Base-by-base conservation (phyloP, 768 basidiomycete species). In the Rhodotorula kratochvilovae region DNA sequence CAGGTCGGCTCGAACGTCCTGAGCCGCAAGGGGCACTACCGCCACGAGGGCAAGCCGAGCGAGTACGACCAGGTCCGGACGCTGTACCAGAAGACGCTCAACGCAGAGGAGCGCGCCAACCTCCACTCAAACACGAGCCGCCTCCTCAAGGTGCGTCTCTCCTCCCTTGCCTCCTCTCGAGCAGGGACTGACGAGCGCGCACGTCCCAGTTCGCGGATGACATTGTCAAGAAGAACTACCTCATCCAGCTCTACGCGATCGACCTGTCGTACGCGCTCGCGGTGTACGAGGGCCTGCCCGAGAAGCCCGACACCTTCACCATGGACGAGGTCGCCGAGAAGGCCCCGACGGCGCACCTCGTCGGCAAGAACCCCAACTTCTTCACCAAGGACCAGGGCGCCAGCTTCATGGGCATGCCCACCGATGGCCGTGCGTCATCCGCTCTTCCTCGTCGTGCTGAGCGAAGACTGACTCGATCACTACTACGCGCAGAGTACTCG, bases 21-120 rank as follows among this genome's bases (percentile, higher is more conserved):
- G 39, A 76, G 76, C 23, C 69, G 79, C 55, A 70, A 79, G 67
- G 62, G 61, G 16, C 68, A 78, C 76, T 79, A 77, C 76, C 56
- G 71, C 27, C 79, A 79, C 67, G 78, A 80, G 63, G 79, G 79
- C 36, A 61, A 77, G 27, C 64, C 72, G 19, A 74, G 68, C 70
- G 79, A 80, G 72, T 80, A 79, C 68, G 76, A 76, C 54, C 79
- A 79, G 61, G 76, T 78, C 53, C 60, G 79, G 48, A 79, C 79
- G 66, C 74, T 80, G n/a, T 80, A 80, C 74, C 66, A 63, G 43
- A 63, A 77, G 29, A 77, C 78, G 59, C 71, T 80, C 73, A 76
- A 73, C 19, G 69, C 66, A 21, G 63, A 66, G n/a, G 72, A 78
- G 72, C 66, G 80, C 43, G 71, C 74, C 45, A 77, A 80, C 66